Percentiles rank a stretch among this genome's conserved stretches.
Conservation (phyloP, 1,139 yeast species). For the Hyphopichia buzzinii region DNA sequence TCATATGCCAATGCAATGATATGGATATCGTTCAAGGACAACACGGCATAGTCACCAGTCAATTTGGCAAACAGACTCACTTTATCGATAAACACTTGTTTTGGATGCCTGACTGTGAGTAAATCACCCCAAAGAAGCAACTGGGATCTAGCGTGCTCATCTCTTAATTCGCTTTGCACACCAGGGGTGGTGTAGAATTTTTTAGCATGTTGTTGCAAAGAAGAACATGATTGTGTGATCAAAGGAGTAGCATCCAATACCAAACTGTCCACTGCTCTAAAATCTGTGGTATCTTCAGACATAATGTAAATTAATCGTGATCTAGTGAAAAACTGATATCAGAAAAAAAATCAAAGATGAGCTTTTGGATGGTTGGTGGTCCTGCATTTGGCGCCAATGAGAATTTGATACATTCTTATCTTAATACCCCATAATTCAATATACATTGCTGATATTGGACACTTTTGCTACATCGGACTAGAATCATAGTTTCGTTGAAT, state of each 20-base stretch:
- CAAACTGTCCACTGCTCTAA: constrained; percentile 44
- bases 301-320: not conserved
- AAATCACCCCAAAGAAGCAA: constrained; percentile 73
- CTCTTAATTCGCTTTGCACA: constrained; percentile 81
- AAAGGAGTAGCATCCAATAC: constrained; percentile 95
- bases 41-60: constrained; percentile 88
- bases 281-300: constrained; percentile 2
- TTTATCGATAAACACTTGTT: constrained; percentile 55
- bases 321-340: not conserved
- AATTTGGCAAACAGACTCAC: constrained; percentile 76
- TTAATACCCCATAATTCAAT: too few relatives aligned
- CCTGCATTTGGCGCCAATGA: too few relatives aligned
- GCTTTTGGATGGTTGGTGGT: too few relatives aligned
- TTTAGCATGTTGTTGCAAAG: constrained; percentile 66
- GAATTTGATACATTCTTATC: too few relatives aligned
- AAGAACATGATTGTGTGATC: constrained; percentile 79
- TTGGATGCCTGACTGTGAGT: constrained; percentile 72
- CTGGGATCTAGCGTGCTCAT: constrained; percentile 79
- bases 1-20: constrained; percentile 90
- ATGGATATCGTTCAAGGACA: constrained; percentile 89
- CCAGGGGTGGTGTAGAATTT: constrained; percentile 87
- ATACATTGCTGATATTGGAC: too few relatives aligned
- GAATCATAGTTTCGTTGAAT: too few relatives aligned
- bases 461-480: too few relatives aligned
- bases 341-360: not conserved